phyloP scores from a whole-genome alignment of 352 stramenopile genomes.

The Plasmopara muralis region DNA sequence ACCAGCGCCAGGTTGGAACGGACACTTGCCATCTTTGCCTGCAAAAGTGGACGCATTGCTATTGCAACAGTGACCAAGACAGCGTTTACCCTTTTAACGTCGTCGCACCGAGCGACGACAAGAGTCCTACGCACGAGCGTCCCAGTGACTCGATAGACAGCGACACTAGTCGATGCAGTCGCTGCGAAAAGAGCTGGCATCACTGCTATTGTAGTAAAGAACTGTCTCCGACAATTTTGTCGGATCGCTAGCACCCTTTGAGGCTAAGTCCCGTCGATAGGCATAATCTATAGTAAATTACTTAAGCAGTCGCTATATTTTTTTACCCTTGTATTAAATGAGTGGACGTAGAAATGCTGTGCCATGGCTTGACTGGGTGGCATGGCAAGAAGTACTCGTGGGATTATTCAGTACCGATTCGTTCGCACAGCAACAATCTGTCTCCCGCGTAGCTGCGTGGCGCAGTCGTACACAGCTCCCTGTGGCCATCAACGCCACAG shows the following conservation, averaged over 20 bases:
- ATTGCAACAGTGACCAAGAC: constrained; percentile 80
- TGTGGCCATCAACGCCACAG: constrained; percentile 72
- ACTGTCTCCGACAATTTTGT: constrained; percentile 58
- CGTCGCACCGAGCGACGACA: constrained; percentile 4
- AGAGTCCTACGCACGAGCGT: constrained; percentile 16
- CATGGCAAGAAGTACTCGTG: constrained; percentile 64
- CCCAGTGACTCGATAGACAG: constrained; percentile 44
- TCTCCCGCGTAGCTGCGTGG: constrained; percentile 63
- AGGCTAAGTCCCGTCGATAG: no score
- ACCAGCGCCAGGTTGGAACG: constrained; percentile 42
- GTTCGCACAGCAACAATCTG: constrained; percentile 39
- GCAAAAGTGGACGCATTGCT: constrained; percentile 85
- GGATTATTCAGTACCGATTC: constrained; percentile 46
- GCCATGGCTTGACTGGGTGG: constrained; percentile 62
- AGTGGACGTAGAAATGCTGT: constrained; percentile 42
- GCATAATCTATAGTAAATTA: no score
- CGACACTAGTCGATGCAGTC: constrained; percentile 59
- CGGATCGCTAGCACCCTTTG: constrained; percentile 30
- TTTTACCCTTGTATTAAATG: constrained; percentile 19
- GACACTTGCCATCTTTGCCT: constrained; percentile 73
- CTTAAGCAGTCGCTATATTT: no score
- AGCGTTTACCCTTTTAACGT: constrained; percentile 44
- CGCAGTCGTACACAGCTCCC: constrained; percentile 60
- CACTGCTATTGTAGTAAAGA: constrained; percentile 73
- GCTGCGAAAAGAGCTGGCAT: constrained; percentile 62